Conservation (phyloP, 345 rosid genomes). For the Clarkia xantiana region DNA sequence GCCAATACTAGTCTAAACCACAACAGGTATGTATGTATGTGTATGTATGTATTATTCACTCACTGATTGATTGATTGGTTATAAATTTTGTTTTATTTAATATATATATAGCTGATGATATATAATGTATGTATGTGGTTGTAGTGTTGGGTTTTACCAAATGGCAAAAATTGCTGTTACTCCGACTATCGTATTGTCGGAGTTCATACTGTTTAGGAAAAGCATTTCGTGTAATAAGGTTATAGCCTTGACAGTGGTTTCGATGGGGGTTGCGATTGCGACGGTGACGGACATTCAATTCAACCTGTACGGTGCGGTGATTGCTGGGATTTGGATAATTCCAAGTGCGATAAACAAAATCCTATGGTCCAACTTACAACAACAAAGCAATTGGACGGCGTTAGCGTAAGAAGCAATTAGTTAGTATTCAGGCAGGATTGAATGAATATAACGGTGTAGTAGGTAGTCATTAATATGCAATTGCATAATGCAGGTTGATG, state of each 20-base stretch:
- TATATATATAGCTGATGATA: no score
- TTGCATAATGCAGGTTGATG: constrained; percentile 82
- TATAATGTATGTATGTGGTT: background rate
- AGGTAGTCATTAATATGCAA: no score
- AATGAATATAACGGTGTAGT: no score
- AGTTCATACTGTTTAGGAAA: constrained; percentile 56
- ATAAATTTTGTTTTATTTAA: no score
- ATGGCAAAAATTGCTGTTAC: constrained; percentile 97
- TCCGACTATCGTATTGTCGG: constrained; percentile 80
- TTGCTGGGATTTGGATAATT: constrained; percentile 73
- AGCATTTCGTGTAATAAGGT: constrained; percentile 55
- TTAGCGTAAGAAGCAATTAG: constrained; percentile 42
- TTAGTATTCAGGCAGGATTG: no score
- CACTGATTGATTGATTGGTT: no score
- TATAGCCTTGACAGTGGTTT: constrained; percentile 51
- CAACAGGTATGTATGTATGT: constrained; percentile 39
- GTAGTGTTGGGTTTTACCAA: constrained; percentile 93
- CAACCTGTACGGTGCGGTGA: constrained; percentile 64
- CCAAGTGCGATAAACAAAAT: constrained; percentile 89
- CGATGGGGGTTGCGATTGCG: constrained; percentile 79
- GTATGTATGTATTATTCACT: no score
- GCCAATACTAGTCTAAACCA: constrained; percentile 84
- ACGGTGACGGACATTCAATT: constrained; percentile 81
- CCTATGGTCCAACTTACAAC: constrained; percentile 86
- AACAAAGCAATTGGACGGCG: constrained; percentile 88